phyloP scores from a whole-genome alignment of 352 stramenopile genomes.

The Phytophthora sp. region DNA sequence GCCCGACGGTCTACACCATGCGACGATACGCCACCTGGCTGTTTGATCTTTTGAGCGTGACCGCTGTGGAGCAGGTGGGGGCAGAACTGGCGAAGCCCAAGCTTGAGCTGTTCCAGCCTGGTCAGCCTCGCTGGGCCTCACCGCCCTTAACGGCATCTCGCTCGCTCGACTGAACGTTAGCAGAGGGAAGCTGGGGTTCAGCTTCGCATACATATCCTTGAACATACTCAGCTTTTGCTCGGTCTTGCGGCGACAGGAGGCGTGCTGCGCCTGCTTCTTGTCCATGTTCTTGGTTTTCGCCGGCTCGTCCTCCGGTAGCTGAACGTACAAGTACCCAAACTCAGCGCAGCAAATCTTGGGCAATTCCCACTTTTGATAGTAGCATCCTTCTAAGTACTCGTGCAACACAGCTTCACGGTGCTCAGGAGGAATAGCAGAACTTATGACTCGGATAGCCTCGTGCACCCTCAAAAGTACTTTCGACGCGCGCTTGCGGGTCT shows the following conservation, averaged over 20 bases:
- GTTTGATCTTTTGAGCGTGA: background rate
- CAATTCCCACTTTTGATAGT: conserved; percentile 19
- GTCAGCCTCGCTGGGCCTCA: conserved; percentile 31
- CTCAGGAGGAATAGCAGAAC: conserved; percentile 25
- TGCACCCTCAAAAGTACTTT: conserved; percentile 39
- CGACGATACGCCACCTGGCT: background rate
- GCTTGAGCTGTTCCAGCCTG: too few relatives aligned
- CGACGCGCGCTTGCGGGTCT: conserved; percentile 25
- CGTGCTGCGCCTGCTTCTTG: conserved; percentile 7
- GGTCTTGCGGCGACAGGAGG: conserved; percentile 11
- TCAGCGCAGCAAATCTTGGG: conserved; percentile 29
- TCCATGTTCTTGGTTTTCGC: conserved; percentile 5
- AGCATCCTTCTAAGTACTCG: conserved; percentile 21
- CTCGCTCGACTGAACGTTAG: background rate
- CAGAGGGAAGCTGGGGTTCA: conserved; percentile 15
- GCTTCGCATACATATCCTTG: conserved; percentile 30
- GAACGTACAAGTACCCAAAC: conserved; percentile 37
- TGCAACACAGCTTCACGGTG: conserved; percentile 34
- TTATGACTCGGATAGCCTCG: conserved; percentile 45
- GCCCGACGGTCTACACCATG: too few relatives aligned
- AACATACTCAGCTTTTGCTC: conserved; percentile 27
- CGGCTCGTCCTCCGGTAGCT: conserved; percentile 31
- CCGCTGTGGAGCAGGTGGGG: background rate
- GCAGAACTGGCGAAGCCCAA: too few relatives aligned
- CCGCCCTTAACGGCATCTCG: conserved; percentile 20